Percentiles rank a stretch among this genome's conserved stretches.
Evolutionary conservation across 108 stramenopile genomes (phyloP).

Genomic region (Cyclotella kingstonii): DNA sequence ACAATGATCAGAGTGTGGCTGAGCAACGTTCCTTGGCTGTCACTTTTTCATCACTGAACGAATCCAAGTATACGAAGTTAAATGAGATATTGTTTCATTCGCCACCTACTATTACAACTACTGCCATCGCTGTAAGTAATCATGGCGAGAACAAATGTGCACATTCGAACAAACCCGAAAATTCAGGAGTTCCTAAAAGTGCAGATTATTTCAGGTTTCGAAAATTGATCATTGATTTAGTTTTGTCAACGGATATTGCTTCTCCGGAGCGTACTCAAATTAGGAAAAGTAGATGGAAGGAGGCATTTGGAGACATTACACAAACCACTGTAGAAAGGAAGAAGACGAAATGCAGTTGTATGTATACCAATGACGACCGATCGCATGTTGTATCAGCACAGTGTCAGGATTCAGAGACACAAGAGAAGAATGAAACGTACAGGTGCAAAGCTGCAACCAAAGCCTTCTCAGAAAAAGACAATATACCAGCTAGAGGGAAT

Average conservation of each 20-base stretch:
- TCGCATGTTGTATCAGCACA: no score
- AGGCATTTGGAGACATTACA: conserved; percentile 77
- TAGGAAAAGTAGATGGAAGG: conserved; percentile 72
- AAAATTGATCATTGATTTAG: conserved; percentile 53
- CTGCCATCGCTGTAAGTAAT: background rate
- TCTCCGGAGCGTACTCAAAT: conserved; percentile 67
- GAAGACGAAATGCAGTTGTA: conserved; percentile 4
- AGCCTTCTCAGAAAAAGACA: no score
- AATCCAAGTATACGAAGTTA: conserved; percentile 36
- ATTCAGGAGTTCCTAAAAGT: background rate
- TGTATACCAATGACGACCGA: background rate
- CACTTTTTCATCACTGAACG: conserved; percentile 65
- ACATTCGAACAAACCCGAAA: background rate
- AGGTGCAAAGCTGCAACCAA: no score
- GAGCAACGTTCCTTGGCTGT: conserved; percentile 65
- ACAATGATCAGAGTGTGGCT: conserved; percentile 79
- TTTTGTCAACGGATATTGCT: conserved; percentile 56
- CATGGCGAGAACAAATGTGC: no score
- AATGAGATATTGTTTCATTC: conserved; percentile 50
- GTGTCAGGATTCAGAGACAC: no score
- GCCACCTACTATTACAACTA: background rate
- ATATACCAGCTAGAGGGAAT: no score
- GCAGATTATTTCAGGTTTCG: conserved; percentile 66
- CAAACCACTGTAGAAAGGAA: conserved; percentile 12
- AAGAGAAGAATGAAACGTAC: no score